Base-by-base conservation (phyloP, 2,329 filamentous ascomycete genomes). In the Monosporascus sp. region DNA sequence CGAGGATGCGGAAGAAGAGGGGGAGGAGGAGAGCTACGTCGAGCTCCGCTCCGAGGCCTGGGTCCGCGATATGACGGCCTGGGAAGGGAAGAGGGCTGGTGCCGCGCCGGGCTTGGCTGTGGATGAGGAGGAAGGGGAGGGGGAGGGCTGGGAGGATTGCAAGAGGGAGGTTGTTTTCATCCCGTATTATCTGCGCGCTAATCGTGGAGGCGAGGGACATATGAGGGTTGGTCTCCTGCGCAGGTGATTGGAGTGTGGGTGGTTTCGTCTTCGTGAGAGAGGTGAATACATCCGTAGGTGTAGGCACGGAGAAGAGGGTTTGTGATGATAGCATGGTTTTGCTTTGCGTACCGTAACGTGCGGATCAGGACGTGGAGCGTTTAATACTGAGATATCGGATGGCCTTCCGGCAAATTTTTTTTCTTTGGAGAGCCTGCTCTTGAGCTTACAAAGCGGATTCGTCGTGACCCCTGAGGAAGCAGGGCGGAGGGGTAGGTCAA, bases 181-280 rank as follows among this genome's bases (percentile, higher is more conserved):
- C 45, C 80, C 80, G 20, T 83, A 82, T 57, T 80, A 78, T 60
- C 72, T 80, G 52, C 68, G 79, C 17, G 78, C 77, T 17, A 83
- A 83, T 55, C 65, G 80, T 37, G 76, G 76, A 3, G 80, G 79
- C 0, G 75, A 67, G 45, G 80, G 80, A 1, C 74, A 79, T 48
- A 80, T 80, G 76, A 71, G 78, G 51, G 78, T 82, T 38, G 71
- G 69, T 9, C 52, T 73, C 41, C 55, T 69, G 31, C 64, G 57
- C 25, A 55, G 31, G 43, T 46, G 24, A 46, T 14, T 5, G 31
- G 11, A 5, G 31, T 17, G 38, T 5, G 5, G 38, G 38, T 17
- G 38, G 18, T 8, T 41, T n/a, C 9, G 17, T 41, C 7, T 8
- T 14, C 38, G 17, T 18, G 17, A 8, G 38, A 18, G 38, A 8